Conservation (phyloP, 495 filamentous ascomycete species). For the Penicillium turbatum region DNA sequence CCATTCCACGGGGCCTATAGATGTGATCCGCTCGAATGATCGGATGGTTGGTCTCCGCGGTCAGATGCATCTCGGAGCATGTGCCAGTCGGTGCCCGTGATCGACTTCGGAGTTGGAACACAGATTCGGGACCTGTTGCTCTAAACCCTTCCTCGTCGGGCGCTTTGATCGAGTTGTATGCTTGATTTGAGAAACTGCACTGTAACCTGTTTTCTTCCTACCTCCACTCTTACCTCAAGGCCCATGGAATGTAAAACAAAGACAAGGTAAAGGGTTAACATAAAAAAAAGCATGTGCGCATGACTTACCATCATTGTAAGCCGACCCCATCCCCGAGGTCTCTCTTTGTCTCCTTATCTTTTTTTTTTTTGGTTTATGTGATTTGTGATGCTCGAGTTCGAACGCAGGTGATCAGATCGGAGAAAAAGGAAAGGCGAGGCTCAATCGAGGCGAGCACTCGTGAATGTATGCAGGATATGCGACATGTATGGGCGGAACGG, state of each 20-base stretch:
- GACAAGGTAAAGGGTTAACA: constrained; percentile 9
- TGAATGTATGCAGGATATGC: constrained; percentile 5
- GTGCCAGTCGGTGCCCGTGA: not conserved
- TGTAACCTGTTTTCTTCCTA: not conserved
- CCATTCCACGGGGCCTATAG: constrained; percentile 7
- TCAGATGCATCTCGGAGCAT: constrained; percentile 18
- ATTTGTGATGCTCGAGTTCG: not conserved
- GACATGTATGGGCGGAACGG: constrained; percentile 19
- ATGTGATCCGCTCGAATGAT: constrained; percentile 10
- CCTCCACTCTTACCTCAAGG: not conserved
- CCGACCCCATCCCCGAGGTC: constrained; percentile 35
- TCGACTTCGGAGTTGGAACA: not conserved
- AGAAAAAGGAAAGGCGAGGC: constrained; percentile 9
- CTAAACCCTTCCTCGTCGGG: not conserved
- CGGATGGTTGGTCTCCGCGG: constrained; percentile 13
- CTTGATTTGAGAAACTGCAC: not conserved
- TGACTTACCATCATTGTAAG: constrained; percentile 43
- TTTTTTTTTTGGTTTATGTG: not conserved
- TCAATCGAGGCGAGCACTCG: constrained; percentile 23
- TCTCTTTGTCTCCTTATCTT: constrained; percentile 6
- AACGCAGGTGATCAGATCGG: not conserved
- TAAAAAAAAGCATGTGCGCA: constrained; percentile 13
- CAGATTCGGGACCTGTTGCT: not conserved
- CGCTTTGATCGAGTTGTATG: not conserved
- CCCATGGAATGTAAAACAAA: constrained; percentile 22